A percentile compares a stretch with the other conserved stretches of the same genome.
phyloP scores from a whole-genome alignment of 2,329 filamentous ascomycete genomes.

The Pseudocercospora crystallina region DNA sequence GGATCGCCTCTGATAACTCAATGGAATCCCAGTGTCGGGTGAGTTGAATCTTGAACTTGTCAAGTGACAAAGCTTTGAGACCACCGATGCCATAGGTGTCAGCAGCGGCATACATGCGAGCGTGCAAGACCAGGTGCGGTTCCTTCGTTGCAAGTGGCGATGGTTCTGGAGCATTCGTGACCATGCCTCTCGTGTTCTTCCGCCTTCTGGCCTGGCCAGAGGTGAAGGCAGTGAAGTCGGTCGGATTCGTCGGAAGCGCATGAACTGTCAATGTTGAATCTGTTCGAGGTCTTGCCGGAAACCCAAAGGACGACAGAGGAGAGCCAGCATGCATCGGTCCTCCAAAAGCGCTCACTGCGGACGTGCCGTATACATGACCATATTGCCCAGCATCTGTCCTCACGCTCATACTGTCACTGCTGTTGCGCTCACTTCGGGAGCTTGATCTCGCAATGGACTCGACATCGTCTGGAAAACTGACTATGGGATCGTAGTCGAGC shows the following conservation, averaged over 20 bases:
- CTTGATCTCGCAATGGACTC: constrained; percentile 3
- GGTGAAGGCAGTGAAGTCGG: constrained; percentile 14
- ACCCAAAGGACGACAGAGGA: constrained; percentile 9
- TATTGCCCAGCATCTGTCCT: constrained; percentile 24
- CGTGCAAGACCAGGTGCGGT: constrained; percentile 25
- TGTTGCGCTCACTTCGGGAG: background rate
- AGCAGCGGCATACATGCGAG: constrained; percentile 28
- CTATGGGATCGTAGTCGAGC: constrained; percentile 27
- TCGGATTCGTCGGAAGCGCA: constrained; percentile 18
- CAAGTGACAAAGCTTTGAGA: constrained; percentile 25
- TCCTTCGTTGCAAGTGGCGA: constrained; percentile 24
- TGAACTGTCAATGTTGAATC: constrained; percentile 26
- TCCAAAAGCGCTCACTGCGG: constrained; percentile 28
- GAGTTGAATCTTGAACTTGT: constrained; percentile 29
- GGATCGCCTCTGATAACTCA: constrained; percentile 33
- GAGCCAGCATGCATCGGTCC: constrained; percentile 15
- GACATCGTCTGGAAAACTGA: constrained; percentile 4
- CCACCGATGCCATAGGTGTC: constrained; percentile 27
- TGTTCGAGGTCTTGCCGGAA: constrained; percentile 11
- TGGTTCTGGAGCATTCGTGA: constrained; percentile 20
- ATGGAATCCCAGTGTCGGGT: constrained; percentile 27
- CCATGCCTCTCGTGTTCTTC: constrained; percentile 13
- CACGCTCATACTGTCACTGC: constrained; percentile 23
- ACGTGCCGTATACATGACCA: constrained; percentile 27
- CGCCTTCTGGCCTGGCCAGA: constrained; percentile 8